Evolutionary conservation across 306 rosid species (phyloP).

Genomic region (Lablab purpureus): DNA sequence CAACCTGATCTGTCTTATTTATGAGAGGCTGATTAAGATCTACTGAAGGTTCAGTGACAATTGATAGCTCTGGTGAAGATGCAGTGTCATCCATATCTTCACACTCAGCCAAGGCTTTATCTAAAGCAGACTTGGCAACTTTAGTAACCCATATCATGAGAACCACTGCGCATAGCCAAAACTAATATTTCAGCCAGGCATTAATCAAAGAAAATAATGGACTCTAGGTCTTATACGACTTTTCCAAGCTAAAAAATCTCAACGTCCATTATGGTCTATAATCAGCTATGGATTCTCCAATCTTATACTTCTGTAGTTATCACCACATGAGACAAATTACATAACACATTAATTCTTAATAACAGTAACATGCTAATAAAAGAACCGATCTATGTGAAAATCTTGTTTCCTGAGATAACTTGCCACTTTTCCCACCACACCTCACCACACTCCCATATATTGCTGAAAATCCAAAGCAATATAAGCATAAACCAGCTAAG

Average conservation of each 20-base stretch:
- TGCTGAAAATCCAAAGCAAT: conserved; percentile 18
- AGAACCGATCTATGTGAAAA: conserved; percentile 2
- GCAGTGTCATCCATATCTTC: conserved; percentile 55
- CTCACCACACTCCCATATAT: not conserved
- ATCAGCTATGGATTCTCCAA: conserved; percentile 9
- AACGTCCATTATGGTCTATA: conserved; percentile 15
- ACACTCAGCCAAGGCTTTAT: conserved; percentile 86
- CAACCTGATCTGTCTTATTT: conserved; percentile 60
- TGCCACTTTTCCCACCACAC: conserved; percentile 9
- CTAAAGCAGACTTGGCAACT: conserved; percentile 85
- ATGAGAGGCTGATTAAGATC: conserved; percentile 82
- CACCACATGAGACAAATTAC: conserved; percentile 7
- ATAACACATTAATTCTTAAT: conserved; percentile 14
- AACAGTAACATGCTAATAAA: not conserved
- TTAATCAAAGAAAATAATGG: not conserved
- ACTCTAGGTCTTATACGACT: conserved; percentile 20
- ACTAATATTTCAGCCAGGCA: conserved; percentile 21
- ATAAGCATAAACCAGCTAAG: not conserved
- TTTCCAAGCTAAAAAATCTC: conserved; percentile 29
- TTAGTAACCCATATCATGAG: conserved; percentile 73
- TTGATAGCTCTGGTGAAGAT: conserved; percentile 53
- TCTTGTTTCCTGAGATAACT: conserved; percentile 10
- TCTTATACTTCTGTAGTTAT: not conserved
- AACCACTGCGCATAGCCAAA: conserved; percentile 65
- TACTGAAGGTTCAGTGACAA: conserved; percentile 53